These are phyloP conservation scores for Akanthomyces lecanii DNA, from an alignment of 2,329 filamentous ascomycete species.

Conservation along the genomic window DNA sequence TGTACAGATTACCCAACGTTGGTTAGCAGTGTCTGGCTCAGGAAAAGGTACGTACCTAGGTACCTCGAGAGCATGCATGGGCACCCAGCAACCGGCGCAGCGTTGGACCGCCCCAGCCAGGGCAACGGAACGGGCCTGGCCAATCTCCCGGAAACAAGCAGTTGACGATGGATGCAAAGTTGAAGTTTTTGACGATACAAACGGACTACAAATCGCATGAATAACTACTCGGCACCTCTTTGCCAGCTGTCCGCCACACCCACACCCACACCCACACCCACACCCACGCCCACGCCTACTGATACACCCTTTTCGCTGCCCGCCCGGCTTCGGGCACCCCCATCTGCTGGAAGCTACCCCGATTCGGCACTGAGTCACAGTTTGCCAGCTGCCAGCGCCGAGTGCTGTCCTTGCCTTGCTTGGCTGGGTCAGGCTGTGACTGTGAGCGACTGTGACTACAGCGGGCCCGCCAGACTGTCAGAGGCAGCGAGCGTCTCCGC, in stretches of 20 bases:
- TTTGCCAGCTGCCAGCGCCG: background rate
- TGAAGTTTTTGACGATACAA: background rate
- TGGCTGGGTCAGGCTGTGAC: background rate
- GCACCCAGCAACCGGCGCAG: background rate
- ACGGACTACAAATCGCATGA: background rate
- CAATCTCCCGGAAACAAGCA: background rate
- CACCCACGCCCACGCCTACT: no score
- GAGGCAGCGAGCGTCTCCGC: background rate
- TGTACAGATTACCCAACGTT: no score
- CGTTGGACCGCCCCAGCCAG: background rate
- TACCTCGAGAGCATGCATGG: background rate
- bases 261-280: no score
- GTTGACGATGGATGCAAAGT: background rate
- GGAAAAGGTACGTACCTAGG: background rate
- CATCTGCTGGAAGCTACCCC: background rate
- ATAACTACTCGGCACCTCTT: no score
- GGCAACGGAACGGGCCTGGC: background rate
- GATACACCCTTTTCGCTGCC: background rate
- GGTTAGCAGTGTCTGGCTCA: background rate
- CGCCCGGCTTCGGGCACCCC: background rate
- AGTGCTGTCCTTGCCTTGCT: background rate
- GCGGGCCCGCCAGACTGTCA: no score
- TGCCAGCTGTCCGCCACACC: background rate
- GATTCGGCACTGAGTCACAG: conserved; percentile 8
- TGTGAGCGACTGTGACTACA: background rate